A percentile compares a stretch with the other conserved stretches of the same genome.
These are phyloP conservation scores for Trametes sp. DNA, from an alignment of 1,284 basidiomycete genomes.

Conservation along the genomic window DNA sequence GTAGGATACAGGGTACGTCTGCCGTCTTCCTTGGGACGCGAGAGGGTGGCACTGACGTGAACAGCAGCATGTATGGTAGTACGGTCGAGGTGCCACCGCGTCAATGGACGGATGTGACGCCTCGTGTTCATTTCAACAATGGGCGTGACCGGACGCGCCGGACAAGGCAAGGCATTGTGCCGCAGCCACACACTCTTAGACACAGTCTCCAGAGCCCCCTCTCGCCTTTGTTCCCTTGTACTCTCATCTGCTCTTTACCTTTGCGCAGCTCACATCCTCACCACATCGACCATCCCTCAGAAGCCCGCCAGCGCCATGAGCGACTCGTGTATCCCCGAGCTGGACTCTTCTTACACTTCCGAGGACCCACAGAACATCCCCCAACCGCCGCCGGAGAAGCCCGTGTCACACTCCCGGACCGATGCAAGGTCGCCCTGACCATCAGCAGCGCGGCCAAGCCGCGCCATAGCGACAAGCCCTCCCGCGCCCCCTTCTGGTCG, in stretches of 20 bases:
- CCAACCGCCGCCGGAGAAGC: neutral
- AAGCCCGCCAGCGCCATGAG: constrained; percentile 2
- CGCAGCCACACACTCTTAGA: neutral
- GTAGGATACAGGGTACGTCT: neutral
- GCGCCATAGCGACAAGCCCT: neutral
- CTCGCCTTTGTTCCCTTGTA: neutral
- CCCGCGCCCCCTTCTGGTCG: no score
- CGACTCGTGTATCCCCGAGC: constrained; percentile 15
- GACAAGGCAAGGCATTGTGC: no score
- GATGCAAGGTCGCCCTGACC: neutral
- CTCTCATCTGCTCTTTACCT: neutral
- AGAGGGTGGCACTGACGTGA: neutral
- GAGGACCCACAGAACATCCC: neutral
- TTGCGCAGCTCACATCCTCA: no score
- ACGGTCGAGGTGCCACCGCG: neutral
- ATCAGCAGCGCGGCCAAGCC: neutral
- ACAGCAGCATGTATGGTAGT: neutral
- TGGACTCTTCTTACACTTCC: constrained; percentile 3
- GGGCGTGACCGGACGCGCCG: constrained; percentile 2
- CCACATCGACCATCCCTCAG: no score
- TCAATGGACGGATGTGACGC: neutral
- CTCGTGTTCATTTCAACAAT: neutral
- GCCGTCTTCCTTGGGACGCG: neutral
- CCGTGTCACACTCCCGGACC: neutral
- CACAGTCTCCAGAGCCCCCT: no score